A percentile compares a stretch with the other conserved stretches of the same genome.
phyloP scores from a whole-genome alignment of 257 asterid genomes.

The Ilex asprella region DNA sequence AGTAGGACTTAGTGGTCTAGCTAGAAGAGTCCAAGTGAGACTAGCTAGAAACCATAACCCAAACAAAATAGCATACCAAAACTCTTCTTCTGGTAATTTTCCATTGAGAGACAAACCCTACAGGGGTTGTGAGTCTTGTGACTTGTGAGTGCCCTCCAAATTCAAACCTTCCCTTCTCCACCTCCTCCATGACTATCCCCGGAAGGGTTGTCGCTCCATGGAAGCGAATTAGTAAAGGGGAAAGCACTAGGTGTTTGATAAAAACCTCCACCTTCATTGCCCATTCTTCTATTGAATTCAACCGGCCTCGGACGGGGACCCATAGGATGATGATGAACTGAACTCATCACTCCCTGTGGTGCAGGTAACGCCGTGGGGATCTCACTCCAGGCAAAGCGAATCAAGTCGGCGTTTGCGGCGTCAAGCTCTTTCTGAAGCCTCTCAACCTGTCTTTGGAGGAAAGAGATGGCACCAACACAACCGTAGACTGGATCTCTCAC shows the following conservation, averaged over 20 bases:
- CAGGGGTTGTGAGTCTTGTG: not conserved
- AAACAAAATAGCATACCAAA: slow-evolving; percentile 15
- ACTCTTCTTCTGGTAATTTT: too few species aligned
- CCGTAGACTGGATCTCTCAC: slow-evolving; percentile 47
- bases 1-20: slow-evolving; percentile 26
- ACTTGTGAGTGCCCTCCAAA: not conserved
- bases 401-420: slow-evolving; percentile 28
- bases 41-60: slow-evolving; percentile 14
- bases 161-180: slow-evolving; percentile 18
- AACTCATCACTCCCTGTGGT: slow-evolving; percentile 3
- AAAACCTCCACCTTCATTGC: slow-evolving; percentile 14
- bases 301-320: slow-evolving; percentile 12
- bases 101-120: not conserved
- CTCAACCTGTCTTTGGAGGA: slow-evolving; percentile 37
- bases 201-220: slow-evolving; percentile 19
- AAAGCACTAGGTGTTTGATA: slow-evolving; percentile 18
- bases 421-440: slow-evolving; percentile 38
- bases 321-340: slow-evolving; percentile 6
- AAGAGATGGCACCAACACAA: slow-evolving; percentile 40
- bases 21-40: slow-evolving; percentile 20
- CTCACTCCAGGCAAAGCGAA: slow-evolving; percentile 29
- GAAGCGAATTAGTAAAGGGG: slow-evolving; percentile 18
- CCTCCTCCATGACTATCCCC: slow-evolving; percentile 21
- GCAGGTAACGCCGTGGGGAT: not conserved
- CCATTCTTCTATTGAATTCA: slow-evolving; percentile 8